These are phyloP conservation scores for Chaetomium cochliodes DNA, from an alignment of 495 filamentous ascomycete species.

Conservation along the genomic window DNA sequence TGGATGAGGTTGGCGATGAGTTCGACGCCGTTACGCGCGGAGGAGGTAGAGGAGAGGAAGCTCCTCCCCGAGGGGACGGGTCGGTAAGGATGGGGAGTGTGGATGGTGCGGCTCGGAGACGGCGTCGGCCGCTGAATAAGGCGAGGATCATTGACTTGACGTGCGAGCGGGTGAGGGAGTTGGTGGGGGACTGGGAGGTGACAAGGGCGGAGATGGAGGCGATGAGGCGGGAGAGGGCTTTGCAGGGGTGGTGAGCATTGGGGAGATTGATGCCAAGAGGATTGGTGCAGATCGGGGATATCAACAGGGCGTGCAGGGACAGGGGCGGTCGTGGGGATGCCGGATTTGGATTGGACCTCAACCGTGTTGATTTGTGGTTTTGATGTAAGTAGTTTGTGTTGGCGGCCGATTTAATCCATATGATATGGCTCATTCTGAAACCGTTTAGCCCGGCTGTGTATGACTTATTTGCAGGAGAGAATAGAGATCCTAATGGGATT, in stretches of 20 bases:
- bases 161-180: slow-evolving; percentile 18
- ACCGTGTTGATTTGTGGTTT: no score
- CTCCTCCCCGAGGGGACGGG: neutral
- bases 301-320: no score
- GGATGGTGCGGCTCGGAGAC: neutral
- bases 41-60: neutral
- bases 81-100: neutral
- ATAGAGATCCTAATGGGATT: no score
- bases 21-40: no score
- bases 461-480: no score
- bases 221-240: slow-evolving; percentile 9
- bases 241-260: neutral
- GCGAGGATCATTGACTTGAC: slow-evolving; percentile 30
- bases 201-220: slow-evolving; percentile 20
- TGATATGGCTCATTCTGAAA: no score
- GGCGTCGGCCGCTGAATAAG: slow-evolving; percentile 26
- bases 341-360: no score
- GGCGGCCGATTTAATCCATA: no score
- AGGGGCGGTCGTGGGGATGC: no score
- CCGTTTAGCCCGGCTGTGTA: no score
- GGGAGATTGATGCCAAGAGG: neutral
- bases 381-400: no score
- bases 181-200: slow-evolving; percentile 21
- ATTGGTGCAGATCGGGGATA: no score
- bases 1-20: neutral